Evolutionary conservation across 2,329 filamentous ascomycete genomes (phyloP), one percentile per base, ranked within the genome.

Genomic region (Aspergillus phoenicis): DNA sequence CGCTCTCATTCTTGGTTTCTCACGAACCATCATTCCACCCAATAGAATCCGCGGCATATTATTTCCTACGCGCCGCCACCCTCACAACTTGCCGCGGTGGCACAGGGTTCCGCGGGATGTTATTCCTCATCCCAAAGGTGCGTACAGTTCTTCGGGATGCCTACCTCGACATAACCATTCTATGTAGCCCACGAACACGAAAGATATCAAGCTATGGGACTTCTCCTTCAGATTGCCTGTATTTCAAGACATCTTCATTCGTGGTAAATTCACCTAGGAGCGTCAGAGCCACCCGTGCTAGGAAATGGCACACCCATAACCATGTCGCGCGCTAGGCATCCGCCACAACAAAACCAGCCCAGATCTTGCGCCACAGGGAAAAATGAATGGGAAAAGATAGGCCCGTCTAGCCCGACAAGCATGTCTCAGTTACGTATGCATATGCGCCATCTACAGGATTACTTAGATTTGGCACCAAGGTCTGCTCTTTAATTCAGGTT

Each of bases 381-480:
- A 13, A 36, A 36, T 36, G 33, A 36, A 13, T 30, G 10, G 30
- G 13, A 36, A 36, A 36, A 11, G 30, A 36, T 36, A 36, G 33
- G 33, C 33, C 33, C 5, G 10, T 59, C 65, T n/a, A 77, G 65
- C 54, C 73, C 74, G 30, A 74, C 68, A 15, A 67, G 65, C 28
- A 73, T 67, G 26, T 75, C 70, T 69, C 73, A 78, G 2, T 66
- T 61, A 5, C 70, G 73, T 71, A 76, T 74, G 17, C 73, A 68
- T 17, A 71, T 65, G 59, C 33, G 5, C 33, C 33, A 36, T 36
- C 10, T 6, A 36, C 33, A 36, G 13, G 33, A 13, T 36, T 11
- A 20, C 2, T 20, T 20, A 77, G 56, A 36, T 64, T 66, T 28
- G 66, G 63, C 51, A 78, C 57, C 66, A 77, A 77, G 33, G 66